A percentile compares a stretch with the other conserved stretches of the same genome.
These are phyloP conservation scores for Boletus rex-veris DNA, from an alignment of 768 basidiomycete species.

Conservation along the genomic window DNA sequence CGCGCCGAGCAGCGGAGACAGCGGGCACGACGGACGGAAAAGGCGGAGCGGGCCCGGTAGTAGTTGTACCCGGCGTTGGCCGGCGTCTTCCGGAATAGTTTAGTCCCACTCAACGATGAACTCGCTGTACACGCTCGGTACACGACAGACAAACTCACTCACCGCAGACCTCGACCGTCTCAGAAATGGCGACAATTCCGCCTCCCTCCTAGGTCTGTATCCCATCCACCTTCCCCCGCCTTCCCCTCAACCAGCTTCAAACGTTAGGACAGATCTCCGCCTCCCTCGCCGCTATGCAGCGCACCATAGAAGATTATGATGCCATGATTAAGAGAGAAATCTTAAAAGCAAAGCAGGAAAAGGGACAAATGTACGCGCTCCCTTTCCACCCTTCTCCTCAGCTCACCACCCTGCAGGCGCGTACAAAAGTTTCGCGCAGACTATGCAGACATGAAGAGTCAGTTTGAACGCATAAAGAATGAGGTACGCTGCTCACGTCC, in stretches of 20 bases:
- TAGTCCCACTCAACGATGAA: conserved; percentile 60
- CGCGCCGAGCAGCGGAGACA: conserved; percentile 62
- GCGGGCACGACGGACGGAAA: conserved; percentile 59
- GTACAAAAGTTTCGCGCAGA: conserved; percentile 90
- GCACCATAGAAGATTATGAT: conserved; percentile 97
- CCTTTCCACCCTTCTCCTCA: not conserved
- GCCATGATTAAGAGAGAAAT: conserved; percentile 96
- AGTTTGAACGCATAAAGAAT: conserved; percentile 77
- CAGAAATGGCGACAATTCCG: conserved; percentile 74
- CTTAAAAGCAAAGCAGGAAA: conserved; percentile 94
- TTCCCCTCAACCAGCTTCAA: conserved; percentile 13
- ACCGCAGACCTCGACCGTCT: conserved; percentile 84
- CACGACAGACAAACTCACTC: conserved; percentile 86
- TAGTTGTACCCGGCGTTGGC: conserved; percentile 3
- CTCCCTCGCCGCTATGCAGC: conserved; percentile 89
- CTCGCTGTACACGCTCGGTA: conserved; percentile 89
- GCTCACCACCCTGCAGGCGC: conserved; percentile 51
- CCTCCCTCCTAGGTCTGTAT: conserved; percentile 77
- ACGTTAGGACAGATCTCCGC: conserved; percentile 92
- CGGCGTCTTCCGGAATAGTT: conserved; percentile 7
- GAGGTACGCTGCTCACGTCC: conserved; percentile 33
- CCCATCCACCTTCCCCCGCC: not conserved
- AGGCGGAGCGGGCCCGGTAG: conserved; percentile 62
- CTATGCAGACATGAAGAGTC: conserved; percentile 73
- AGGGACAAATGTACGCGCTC: conserved; percentile 75